Percentiles rank a stretch among this genome's conserved stretches.
Conservation (phyloP, 192 early-diverging fungal genomes). For the Coemansia sp. region DNA sequence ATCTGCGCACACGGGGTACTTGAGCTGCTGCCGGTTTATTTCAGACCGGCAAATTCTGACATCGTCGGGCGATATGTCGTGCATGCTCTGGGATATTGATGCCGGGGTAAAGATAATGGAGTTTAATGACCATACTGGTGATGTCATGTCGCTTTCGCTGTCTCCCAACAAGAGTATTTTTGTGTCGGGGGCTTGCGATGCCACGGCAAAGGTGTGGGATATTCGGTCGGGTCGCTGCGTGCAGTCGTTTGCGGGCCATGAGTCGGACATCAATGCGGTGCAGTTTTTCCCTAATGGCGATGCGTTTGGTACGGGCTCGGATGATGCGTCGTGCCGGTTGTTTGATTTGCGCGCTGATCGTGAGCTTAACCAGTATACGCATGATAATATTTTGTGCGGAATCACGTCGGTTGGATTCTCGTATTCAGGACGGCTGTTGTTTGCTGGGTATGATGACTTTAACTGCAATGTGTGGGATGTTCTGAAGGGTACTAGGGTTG, state of each 20-base stretch:
- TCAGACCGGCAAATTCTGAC: constrained; percentile 96
- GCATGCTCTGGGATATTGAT: constrained; percentile 99
- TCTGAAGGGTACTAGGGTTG: constrained; percentile 92
- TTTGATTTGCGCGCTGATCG: constrained; percentile 98
- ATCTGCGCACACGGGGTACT: constrained; percentile 95
- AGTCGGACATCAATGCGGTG: constrained; percentile 99
- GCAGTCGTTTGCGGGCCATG: constrained; percentile 97
- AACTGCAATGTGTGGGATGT: constrained; percentile 99
- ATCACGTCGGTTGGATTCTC: constrained; percentile 99
- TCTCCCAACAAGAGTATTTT: constrained; percentile 95
- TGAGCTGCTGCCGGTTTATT: constrained; percentile 97
- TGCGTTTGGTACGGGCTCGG: constrained; percentile 97
- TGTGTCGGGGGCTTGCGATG: constrained; percentile 98
- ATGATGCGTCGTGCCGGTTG: constrained; percentile 97
- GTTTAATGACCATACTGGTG: constrained; percentile 98
- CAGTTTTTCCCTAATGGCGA: constrained; percentile 99
- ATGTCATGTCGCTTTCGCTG: constrained; percentile 98
- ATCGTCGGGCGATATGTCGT: constrained; percentile 96
- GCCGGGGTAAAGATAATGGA: constrained; percentile 97
- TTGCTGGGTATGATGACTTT: constrained; percentile 99
- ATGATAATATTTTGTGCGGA: constrained; percentile 98
- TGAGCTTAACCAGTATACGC: constrained; percentile 97
- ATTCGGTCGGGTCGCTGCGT: constrained; percentile 96
- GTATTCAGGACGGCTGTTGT: constrained; percentile 92
- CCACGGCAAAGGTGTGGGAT: constrained; percentile 99